Evolutionary conservation across 352 stramenopile species (phyloP).

Genomic region (Phytopythium sindhum): DNA sequence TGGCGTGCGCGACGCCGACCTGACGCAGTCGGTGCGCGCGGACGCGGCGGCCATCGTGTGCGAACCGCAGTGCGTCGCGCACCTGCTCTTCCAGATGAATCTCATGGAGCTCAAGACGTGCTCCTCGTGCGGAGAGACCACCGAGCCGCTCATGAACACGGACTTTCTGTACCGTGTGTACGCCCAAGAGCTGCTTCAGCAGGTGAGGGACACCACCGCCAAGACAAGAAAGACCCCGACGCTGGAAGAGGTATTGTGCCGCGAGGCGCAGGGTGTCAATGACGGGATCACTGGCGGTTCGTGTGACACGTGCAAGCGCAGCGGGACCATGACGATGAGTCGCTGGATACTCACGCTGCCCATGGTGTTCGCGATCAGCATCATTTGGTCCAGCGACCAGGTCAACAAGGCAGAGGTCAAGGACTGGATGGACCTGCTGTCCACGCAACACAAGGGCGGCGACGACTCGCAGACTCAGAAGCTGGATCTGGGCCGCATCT

Average conservation of each 20-base stretch:
- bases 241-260: slow-evolving; percentile 52
- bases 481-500: slow-evolving; percentile 67
- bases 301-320: slow-evolving; percentile 52
- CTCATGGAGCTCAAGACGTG: slow-evolving; percentile 81
- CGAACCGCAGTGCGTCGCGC: slow-evolving; percentile 75
- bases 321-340: slow-evolving; percentile 41
- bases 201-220: slow-evolving; percentile 13
- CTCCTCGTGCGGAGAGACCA: slow-evolving; percentile 49
- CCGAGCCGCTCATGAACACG: slow-evolving; percentile 79
- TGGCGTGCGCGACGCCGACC: slow-evolving; percentile 24
- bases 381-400: slow-evolving; percentile 76
- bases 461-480: slow-evolving; percentile 43
- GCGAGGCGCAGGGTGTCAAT: slow-evolving; percentile 51
- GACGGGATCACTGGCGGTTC: slow-evolving; percentile 20
- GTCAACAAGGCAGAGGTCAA: slow-evolving; percentile 68
- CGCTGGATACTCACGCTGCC: slow-evolving; percentile 80
- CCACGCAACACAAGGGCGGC: slow-evolving; percentile 31
- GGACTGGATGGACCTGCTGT: slow-evolving; percentile 66
- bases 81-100: slow-evolving; percentile 85
- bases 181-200: slow-evolving; percentile 56
- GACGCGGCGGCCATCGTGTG: slow-evolving; percentile 69
- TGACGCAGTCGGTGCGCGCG: slow-evolving; percentile 48
- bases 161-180: slow-evolving; percentile 85
- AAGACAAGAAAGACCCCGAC: slow-evolving; percentile 21
- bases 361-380: slow-evolving; percentile 82